Percentiles rank a stretch among this genome's conserved stretches.
Conservation (phyloP, 2,329 filamentous ascomycete genomes). For the Leptographium procerum region DNA sequence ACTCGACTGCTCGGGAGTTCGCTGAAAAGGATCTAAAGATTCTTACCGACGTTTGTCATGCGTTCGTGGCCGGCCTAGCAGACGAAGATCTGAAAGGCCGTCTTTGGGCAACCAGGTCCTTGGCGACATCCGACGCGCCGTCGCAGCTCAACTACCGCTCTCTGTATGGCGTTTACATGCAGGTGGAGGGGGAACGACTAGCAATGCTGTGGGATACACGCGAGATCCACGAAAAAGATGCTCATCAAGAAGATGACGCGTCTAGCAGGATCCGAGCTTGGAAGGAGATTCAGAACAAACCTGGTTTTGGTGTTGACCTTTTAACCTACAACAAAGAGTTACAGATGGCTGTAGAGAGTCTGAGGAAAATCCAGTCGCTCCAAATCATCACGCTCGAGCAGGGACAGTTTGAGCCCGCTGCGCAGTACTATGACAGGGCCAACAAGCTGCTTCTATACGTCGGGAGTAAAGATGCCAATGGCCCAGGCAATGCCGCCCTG, state of each 20-base stretch:
- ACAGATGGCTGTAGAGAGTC: conserved; percentile 29
- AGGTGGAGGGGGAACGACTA: conserved; percentile 45
- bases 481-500: conserved; percentile 14
- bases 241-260: conserved; percentile 24
- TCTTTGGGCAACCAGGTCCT: conserved; percentile 34
- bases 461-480: conserved; percentile 15
- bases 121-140: conserved; percentile 23
- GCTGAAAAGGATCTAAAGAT: conserved; percentile 31
- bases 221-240: conserved; percentile 23
- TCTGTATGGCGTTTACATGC: conserved; percentile 39
- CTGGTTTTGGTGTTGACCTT: conserved; percentile 32
- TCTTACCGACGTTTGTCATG: conserved; percentile 39
- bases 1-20: conserved; percentile 33
- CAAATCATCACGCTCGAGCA: conserved; percentile 44
- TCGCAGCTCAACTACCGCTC: conserved; percentile 28
- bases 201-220: conserved; percentile 33
- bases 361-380: conserved; percentile 41
- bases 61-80: conserved; percentile 42
- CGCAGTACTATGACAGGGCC: conserved; percentile 36
- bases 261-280: conserved; percentile 30
- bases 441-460: conserved; percentile 27
- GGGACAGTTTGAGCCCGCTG: conserved; percentile 37
- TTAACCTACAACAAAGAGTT: conserved; percentile 42
- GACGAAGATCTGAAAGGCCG: conserved; percentile 33
- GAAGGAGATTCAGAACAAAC: conserved; percentile 29